Evolutionary conservation across 1,139 yeast genomes (phyloP), one percentile per base, ranked within the genome.

Genomic region (Geotrichum citri-aurantii): DNA sequence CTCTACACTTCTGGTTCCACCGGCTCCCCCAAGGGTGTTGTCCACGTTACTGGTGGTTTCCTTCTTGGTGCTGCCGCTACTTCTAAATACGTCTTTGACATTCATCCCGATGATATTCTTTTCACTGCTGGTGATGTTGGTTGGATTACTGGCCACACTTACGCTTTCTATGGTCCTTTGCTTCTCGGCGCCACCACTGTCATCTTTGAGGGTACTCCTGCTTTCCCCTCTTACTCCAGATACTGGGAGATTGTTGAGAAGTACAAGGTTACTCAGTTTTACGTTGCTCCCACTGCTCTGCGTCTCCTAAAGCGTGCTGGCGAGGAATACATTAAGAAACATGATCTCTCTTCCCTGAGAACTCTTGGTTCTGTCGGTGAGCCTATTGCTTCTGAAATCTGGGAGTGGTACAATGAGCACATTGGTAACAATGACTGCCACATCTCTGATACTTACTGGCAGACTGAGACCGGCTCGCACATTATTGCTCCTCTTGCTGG

Each of bases 81-180:
- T 60, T 89, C 97, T 61, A 88, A 86, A 75, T 93, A 92, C 75
- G 88, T 92, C 60, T 93, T 93, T 72, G 99, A 95, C 74, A 81
- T 93, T 60, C 96, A 90, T 73, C 83, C 85, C 57, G 87, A 88
- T 68, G 99, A 93, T 74, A 81, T 88, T 58, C 79, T 93, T 63
- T 93, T 93, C 80, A 92, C 98, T 56, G 97, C 98, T 58, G 98
- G 98, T 73, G 99, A 93, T 75, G 96, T 93, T 57, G 99, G 99
- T 73, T 93, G 99, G 99, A 93, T 93, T 72, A 93, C 99, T 48
- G 99, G 99, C 68, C 99, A 93, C 76, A 87, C 98, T 46, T 93
- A 93, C 71, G 97, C 96, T 44, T 79, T 92, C 63, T 93, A 93
- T 73, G 98, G 98, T 64, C 98, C 99, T 59, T 82, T 93, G 69